Conservation (phyloP, 768 basidiomycete genomes). For the Daedalea quercina region DNA sequence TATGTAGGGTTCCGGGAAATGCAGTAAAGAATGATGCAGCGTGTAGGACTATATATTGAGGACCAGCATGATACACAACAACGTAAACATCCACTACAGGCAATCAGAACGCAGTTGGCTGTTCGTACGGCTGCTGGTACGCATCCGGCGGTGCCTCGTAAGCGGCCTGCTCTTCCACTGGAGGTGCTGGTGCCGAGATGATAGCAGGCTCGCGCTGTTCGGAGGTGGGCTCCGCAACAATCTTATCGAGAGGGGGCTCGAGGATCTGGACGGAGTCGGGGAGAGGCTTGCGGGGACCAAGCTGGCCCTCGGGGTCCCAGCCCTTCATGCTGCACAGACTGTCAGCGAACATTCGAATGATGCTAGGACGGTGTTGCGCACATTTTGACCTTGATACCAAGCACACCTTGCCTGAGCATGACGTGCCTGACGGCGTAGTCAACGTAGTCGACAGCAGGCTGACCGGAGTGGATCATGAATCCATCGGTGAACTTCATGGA, state of each 20-base stretch:
- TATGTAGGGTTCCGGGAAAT: too few species aligned
- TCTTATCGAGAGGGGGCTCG: slow-evolving; percentile 88
- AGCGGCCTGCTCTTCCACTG: slow-evolving; percentile 42
- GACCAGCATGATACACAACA: background rate
- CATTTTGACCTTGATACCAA: slow-evolving; percentile 99
- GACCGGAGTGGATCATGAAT: slow-evolving; percentile 99
- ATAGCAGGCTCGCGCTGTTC: slow-evolving; percentile 72
- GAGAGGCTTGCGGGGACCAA: slow-evolving; percentile 87
- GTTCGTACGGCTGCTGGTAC: slow-evolving; percentile 24
- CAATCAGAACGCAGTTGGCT: slow-evolving; percentile 48
- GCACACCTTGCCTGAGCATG: slow-evolving; percentile 94
- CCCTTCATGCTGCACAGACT: slow-evolving; percentile 79
- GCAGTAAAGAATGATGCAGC: background rate
- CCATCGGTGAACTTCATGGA: slow-evolving; percentile 99
- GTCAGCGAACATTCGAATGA: slow-evolving; percentile 3
- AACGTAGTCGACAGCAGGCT: slow-evolving; percentile 93
- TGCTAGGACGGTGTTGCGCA: slow-evolving; percentile 28
- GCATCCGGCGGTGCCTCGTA: slow-evolving; percentile 31
- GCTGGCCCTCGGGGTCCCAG: slow-evolving; percentile 84
- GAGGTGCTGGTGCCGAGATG: slow-evolving; percentile 42
- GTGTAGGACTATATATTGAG: background rate
- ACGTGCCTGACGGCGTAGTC: slow-evolving; percentile 98
- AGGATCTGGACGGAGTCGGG: slow-evolving; percentile 90
- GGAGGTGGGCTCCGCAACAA: slow-evolving; percentile 82
- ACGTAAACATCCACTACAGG: background rate